phyloP scores from a whole-genome alignment of 2,329 filamentous ascomycete species.

The Trichoderma sp. region DNA sequence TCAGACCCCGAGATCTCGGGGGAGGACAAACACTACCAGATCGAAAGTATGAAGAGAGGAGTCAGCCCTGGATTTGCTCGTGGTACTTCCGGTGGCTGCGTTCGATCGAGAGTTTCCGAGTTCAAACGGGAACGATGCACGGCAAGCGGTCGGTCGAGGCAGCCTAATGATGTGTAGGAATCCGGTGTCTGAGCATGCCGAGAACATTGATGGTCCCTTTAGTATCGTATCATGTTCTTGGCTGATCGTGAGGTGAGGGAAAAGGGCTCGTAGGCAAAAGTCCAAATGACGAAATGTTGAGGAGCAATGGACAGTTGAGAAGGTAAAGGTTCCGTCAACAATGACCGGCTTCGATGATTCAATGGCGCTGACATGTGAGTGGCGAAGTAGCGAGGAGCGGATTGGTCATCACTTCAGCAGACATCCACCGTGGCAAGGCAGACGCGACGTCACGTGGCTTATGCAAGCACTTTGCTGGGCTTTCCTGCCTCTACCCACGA shows the following conservation, averaged over 20 bases:
- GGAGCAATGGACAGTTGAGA: not conserved
- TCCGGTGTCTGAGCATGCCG: not conserved
- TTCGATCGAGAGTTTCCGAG: not conserved
- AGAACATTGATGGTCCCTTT: not conserved
- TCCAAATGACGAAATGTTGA: not conserved
- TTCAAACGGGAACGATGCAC: not conserved
- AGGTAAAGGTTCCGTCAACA: not conserved
- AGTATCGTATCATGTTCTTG: not conserved
- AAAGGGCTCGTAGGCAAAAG: not conserved
- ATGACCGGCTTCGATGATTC: constrained; percentile 10
- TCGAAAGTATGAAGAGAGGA: not conserved
- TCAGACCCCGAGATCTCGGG: not conserved
- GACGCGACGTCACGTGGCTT: constrained; percentile 4
- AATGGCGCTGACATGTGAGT: constrained; percentile 14
- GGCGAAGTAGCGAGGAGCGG: constrained; percentile 16
- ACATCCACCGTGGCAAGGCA: not conserved
- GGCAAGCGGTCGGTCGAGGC: not conserved
- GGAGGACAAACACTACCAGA: not conserved
- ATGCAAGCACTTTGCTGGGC: not conserved
- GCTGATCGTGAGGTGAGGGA: not conserved
- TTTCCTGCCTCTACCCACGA: not conserved
- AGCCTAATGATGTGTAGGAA: not conserved
- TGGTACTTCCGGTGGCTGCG: not conserved
- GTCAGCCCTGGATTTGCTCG: not conserved
- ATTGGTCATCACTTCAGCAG: constrained; percentile 14